Evolutionary conservation across 1,139 yeast species (phyloP), one percentile per base, ranked within the genome.

Genomic region (Taphrina deformans): DNA sequence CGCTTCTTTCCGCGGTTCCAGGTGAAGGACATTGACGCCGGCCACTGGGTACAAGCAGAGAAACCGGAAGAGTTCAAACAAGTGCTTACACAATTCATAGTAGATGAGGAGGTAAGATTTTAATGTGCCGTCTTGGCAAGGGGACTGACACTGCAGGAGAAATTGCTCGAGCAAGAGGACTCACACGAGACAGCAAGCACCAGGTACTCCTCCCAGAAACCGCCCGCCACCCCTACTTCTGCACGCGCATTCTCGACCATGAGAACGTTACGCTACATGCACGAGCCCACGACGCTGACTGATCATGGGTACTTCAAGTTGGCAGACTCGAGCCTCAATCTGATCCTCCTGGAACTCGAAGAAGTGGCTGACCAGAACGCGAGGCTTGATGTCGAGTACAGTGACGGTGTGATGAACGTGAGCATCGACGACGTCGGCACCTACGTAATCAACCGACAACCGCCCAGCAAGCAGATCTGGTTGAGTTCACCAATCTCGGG

Each of bases 381-480:
- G 24, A 14, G 31, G 12, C 50, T 59, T 6, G 65, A 61, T 23
- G 65, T 61, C 29, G 65, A 61, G 48, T 61, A 53, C 53, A 44
- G 52, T 33, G 92, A 88, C 67, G 97, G 97, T 2, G 96, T 91
- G 12, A 77, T 91, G 78, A 86, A 92, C 1, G 75, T 91, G 67
- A 81, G 80, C 2, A 74, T 88, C 38, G 88, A 90, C 1, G 82
- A 84, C 1, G 77, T 79, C 41, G 97, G 97, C 1, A 83, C 92
- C 1, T 91, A 91, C 74, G 96, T 91, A 38, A 85, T 92, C 71
- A 92, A 91, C 78, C 89, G 89, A 73, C 97, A 92, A 76, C 97
- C 97, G 0, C 96, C 97, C 1, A 91, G 89, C 75, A 87, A 87
- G 75, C 98, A 91, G 75, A 86, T 91, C 48, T 91, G 98, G 98